Evolutionary conservation across 768 basidiomycete genomes (phyloP), one percentile per base, ranked within the genome.

Genomic region (Termitomyces bulborhizus): DNA sequence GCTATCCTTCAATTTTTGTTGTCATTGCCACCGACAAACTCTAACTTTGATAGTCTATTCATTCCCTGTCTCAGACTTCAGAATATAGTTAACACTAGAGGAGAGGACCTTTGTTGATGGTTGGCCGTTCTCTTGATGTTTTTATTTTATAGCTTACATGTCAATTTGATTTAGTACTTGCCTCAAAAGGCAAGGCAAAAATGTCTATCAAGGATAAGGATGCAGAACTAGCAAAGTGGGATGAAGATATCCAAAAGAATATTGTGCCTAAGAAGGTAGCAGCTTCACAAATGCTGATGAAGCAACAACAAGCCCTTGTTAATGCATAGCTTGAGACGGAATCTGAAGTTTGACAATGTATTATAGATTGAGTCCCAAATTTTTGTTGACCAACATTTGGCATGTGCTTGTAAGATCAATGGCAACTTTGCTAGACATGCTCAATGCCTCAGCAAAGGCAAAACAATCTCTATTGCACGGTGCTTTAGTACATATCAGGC

Each of bases 181-280:
- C 84, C 9, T 81, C 80, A 53, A 88, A 87, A 62, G 76, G 74
- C 1, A 75, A 79, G 4, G 73, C 60, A 63, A 46, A 73, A 66
- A 70, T 70, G 3, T 70, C 70, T 1, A 78, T 71, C 60, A 96
- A 95, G 66, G 90, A 92, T 13, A 98, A 97, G 62, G 88, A 86
- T 55, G 83, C 88, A 5, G 92, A 91, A 37, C 88, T 96, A 13
- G 88, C 91, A 16, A 87, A 91, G 64, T 99, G 96, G 96, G 97
- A 99, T 58, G 88, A 86, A 27, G 95, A 99, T 57, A 74, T 96
- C n/a, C 83, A 94, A 9, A 86, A 90, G 61, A 83, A 86, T 0
- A 74, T 98, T 1, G 90, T 90, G 6, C 81, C 72, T 54, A 98
- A 98, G 74, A 92, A 90, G 67, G 78, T 82, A 9, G 69, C 76